Evolutionary conservation across 345 rosid genomes (phyloP), one percentile per base, ranked within the genome.

Genomic region (Limnanthes douglasii): DNA sequence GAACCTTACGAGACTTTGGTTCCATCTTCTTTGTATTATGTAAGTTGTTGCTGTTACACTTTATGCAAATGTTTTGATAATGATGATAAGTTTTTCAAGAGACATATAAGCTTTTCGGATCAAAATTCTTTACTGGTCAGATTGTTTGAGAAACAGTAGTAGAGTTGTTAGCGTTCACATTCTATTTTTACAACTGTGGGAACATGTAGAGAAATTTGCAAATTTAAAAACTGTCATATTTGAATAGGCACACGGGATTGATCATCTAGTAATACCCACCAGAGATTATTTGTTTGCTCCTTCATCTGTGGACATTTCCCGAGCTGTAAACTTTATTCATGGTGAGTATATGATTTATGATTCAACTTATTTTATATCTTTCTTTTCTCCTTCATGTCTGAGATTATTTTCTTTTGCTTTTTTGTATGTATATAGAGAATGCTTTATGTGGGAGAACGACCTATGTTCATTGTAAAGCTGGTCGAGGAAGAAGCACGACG

Each of bases 391-490:
- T n/a, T n/a, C n/a, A n/a, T n/a, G n/a, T 18, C 14, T 12, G 4
- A 7, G 8, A 42, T 34, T 37, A 20, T 6, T 15, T 27, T 40
- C 46, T 6, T 46, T 15, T 22, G 29, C 5, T 11, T 4, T 37
- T 28, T 27, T 46, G 8, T 8, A 2, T 31, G 44, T 46, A 34
- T 41, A 23, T 50, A 82, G 97, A 62, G 47, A 82, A 78, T 42
- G 57, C 76, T 22, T 56, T 61, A 18, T 53, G 49, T 18, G 69
- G 86, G 48, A 73, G 58, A 51, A 78, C 74, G 20, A 82, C 95
- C 2, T 78, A 78, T 39, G 94, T 82, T 18, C 97, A 86, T 51
- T 86, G 97, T 57, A 86, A 86, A 60, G 95, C 97, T 51, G 97
- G 95, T 17, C 69, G 93, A 5, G 94, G 97, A 62, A 66, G 94